Conservation (phyloP, 176 grass and related monocot species). For the Cymbopogon citratus region DNA sequence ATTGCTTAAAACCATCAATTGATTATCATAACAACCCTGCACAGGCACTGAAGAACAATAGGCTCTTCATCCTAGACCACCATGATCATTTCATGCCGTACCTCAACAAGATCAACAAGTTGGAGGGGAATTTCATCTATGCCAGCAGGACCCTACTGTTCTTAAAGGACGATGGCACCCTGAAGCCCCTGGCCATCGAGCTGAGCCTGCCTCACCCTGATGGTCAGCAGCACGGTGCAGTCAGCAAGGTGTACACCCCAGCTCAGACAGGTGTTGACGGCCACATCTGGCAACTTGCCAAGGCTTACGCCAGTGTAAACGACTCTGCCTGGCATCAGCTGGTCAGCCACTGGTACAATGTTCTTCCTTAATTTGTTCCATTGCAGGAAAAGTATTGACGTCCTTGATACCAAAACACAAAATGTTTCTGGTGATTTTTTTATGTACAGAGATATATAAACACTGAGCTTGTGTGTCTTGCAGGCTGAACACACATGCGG, state of each 20-base stretch:
- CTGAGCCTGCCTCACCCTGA: conserved; percentile 59
- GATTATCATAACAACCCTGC: conserved; percentile 2
- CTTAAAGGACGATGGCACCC: conserved; percentile 57
- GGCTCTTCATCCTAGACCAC: conserved; percentile 84
- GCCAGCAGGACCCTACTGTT: conserved; percentile 67
- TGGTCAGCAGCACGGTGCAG: conserved; percentile 32
- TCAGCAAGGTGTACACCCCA: conserved; percentile 58
- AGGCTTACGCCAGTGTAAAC: conserved; percentile 80
- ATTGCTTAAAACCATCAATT: conserved; percentile 16
- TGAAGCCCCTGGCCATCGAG: conserved; percentile 81
- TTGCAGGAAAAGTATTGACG: no score
- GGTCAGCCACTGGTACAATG: conserved; percentile 75
- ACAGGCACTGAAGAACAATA: conserved; percentile 61
- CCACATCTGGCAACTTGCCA: conserved; percentile 82
- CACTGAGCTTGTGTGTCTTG: not conserved
- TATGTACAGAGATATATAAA: not conserved
- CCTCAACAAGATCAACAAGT: conserved; percentile 58
- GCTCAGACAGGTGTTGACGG: conserved; percentile 29
- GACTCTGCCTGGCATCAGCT: conserved; percentile 94
- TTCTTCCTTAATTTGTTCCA: not conserved
- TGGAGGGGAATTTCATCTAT: conserved; percentile 62
- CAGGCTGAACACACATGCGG: conserved; percentile 85
- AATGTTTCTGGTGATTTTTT: not conserved
- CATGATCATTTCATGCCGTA: conserved; percentile 80
- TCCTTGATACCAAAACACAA: no score